Evolutionary conservation across 306 rosid genomes (phyloP), one percentile per base, ranked within the genome.

Genomic region (Luffa aegyptiaca): DNA sequence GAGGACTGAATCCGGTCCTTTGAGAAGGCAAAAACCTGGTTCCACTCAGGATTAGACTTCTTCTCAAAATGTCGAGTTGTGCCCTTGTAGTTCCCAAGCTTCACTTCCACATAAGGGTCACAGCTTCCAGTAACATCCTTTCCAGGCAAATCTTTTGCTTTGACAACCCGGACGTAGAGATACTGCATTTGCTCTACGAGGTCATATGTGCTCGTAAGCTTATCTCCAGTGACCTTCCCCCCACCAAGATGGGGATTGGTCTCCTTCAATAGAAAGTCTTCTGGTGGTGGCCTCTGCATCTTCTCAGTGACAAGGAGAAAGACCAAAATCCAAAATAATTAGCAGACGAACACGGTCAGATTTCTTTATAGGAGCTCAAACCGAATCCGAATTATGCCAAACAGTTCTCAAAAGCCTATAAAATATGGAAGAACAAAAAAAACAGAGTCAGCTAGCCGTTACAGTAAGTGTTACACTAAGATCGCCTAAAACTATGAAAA

Each of bases 111-210:
- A 75, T 94, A 94, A 44, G 98, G 98, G 81, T 94, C 98, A 81
- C 97, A 92, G 79, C 98, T 94, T 0, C 98, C 98, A 8, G 96
- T 91, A 45, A 88, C 97, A 87, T 94, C 98, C 81, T 91, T 94
- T 1, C 68, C 68, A 8, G 98, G 98, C 11, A 94, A 75, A 57
- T 94, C 98, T 88, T 82, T 94, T 0, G 98, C 98, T 74, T 94
- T 94, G 44, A 89, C 95, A 81, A 92, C 98, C 78, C 97, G 88
- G 12, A 94, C 98, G 71, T 94, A 94, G 79, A 94, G 98, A 80
- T 94, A 94, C 82, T 94, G 98, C 98, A 94, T 94, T 86, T 94
- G 98, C 96, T 94, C 98, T 41, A 94, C 98, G 16, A 94, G 97
- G 39, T 94, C 98, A 91, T 94, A 94, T 11, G 98, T 94, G 87